These are phyloP conservation scores for Herpetomonas muscarum DNA, from an alignment of 208 protist genomes.

Conservation along the genomic window DNA sequence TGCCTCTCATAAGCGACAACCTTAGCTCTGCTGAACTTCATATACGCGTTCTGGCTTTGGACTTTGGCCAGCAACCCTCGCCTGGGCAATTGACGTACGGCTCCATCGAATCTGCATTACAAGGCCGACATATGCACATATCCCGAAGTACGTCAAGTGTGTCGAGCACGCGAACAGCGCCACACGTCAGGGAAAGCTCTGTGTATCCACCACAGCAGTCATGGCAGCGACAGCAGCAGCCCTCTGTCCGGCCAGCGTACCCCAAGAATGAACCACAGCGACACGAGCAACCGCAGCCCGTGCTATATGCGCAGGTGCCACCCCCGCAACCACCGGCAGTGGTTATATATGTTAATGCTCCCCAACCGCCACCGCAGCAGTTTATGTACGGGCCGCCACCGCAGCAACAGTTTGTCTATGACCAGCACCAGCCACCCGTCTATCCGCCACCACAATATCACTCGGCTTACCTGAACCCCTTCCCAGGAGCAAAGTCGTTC, in stretches of 20 bases:
- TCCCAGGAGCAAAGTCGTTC: too few relatives aligned
- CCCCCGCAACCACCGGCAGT: too few relatives aligned
- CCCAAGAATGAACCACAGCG: not conserved
- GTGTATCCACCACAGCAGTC: not conserved
- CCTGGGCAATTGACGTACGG: constrained; percentile 3
- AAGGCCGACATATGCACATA: too few relatives aligned
- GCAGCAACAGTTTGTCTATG: constrained; percentile 3
- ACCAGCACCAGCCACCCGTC: constrained; percentile 1
- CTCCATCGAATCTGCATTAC: constrained; percentile 25
- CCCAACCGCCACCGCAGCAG: constrained; percentile 4
- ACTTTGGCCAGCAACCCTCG: constrained; percentile 51
- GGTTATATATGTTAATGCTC: not conserved
- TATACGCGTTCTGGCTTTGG: constrained; percentile 53
- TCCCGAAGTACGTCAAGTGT: too few relatives aligned
- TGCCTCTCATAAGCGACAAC: constrained; percentile 34
- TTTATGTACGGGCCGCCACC: constrained; percentile 9
- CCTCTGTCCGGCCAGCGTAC: not conserved
- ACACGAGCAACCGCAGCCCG: not conserved
- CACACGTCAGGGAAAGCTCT: too few relatives aligned
- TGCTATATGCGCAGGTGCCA: not conserved
- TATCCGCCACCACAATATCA: constrained; percentile 8
- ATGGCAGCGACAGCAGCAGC: not conserved
- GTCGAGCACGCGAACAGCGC: too few relatives aligned
- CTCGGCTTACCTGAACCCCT: too few relatives aligned
- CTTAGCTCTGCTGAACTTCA: constrained; percentile 53